Percentiles rank a stretch among this genome's conserved stretches.
phyloP scores from a whole-genome alignment of 768 basidiomycete species.

The Tricholomella constricta region DNA sequence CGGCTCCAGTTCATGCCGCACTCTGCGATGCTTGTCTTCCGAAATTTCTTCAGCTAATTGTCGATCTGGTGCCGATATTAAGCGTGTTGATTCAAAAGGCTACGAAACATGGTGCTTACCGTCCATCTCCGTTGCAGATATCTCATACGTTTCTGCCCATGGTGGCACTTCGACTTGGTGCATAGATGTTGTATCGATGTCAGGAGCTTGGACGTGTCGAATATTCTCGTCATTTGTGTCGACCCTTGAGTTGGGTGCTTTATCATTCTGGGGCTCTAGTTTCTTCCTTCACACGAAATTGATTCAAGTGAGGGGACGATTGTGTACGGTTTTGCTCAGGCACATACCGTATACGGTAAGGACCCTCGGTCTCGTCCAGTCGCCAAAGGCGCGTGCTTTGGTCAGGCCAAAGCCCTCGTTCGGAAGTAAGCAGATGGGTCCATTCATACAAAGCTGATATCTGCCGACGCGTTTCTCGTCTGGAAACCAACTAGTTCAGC shows the following conservation, averaged over 20 bases:
- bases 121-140: constrained; percentile 61
- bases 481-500: constrained; percentile 26
- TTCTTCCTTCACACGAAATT: constrained; percentile 58
- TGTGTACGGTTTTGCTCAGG: background rate
- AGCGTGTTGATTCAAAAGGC: background rate
- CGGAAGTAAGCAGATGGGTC: constrained; percentile 62
- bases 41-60: constrained; percentile 74
- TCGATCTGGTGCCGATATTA: constrained; percentile 38
- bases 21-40: constrained; percentile 86
- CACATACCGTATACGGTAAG: constrained; percentile 75
- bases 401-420: constrained; percentile 83
- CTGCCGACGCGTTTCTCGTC: constrained; percentile 78
- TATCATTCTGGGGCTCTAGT: constrained; percentile 63
- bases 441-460: constrained; percentile 62
- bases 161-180: constrained; percentile 65
- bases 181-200: constrained; percentile 49
- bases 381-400: constrained; percentile 61
- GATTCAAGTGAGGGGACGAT: background rate
- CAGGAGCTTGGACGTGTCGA: constrained; percentile 53
- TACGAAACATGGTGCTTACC: constrained; percentile 37
- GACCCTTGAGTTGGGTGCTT: constrained; percentile 48
- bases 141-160: constrained; percentile 74
- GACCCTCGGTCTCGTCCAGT: constrained; percentile 91
- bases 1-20: constrained; percentile 84
- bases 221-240: constrained; percentile 45